Percentiles rank a stretch among this genome's conserved stretches.
Evolutionary conservation across 2,329 filamentous ascomycete genomes (phyloP).

Genomic region (Aspergillus novofumigatus): DNA sequence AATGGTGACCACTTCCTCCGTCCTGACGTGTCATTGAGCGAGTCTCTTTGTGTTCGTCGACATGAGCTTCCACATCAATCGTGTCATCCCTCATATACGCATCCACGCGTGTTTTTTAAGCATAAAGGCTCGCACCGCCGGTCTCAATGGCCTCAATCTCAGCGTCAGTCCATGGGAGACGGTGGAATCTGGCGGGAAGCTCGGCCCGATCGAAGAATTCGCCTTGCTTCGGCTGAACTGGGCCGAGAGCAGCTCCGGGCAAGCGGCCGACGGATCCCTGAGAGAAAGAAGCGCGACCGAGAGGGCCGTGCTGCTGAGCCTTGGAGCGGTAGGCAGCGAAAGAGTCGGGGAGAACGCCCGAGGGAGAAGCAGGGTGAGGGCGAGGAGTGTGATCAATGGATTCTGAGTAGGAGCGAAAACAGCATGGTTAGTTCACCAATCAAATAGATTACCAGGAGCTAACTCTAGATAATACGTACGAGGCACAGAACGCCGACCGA

Average conservation of each 20-base stretch:
- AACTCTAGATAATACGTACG: constrained; percentile 28
- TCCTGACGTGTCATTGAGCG: not conserved
- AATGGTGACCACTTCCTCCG: not conserved
- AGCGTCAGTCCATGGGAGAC: constrained; percentile 65
- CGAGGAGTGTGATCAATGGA: constrained; percentile 53
- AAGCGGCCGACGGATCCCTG: constrained; percentile 52
- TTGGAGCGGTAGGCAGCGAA: constrained; percentile 60
- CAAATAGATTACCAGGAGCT: not conserved
- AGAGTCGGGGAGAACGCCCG: constrained; percentile 54
- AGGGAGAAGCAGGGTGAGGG: constrained; percentile 56
- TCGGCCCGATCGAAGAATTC: constrained; percentile 85
- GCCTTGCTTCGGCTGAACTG: constrained; percentile 66
- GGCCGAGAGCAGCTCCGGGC: constrained; percentile 67
- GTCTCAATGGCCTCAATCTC: constrained; percentile 97
- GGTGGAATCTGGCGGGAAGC: constrained; percentile 77
- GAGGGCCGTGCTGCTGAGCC: constrained; percentile 63
- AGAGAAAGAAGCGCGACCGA: constrained; percentile 39
- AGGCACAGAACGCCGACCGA: constrained; percentile 45
- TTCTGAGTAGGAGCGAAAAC: constrained; percentile 25
- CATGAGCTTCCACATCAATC: constrained; percentile 10
- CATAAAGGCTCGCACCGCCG: constrained; percentile 70
- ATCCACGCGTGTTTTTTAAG: constrained; percentile 31
- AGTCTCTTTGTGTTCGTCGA: not conserved
- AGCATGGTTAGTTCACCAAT: constrained; percentile 3
- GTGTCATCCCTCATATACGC: constrained; percentile 12